These are phyloP conservation scores for Pythium coloratum DNA, from an alignment of 352 stramenopile species.

Conservation along the genomic window DNA sequence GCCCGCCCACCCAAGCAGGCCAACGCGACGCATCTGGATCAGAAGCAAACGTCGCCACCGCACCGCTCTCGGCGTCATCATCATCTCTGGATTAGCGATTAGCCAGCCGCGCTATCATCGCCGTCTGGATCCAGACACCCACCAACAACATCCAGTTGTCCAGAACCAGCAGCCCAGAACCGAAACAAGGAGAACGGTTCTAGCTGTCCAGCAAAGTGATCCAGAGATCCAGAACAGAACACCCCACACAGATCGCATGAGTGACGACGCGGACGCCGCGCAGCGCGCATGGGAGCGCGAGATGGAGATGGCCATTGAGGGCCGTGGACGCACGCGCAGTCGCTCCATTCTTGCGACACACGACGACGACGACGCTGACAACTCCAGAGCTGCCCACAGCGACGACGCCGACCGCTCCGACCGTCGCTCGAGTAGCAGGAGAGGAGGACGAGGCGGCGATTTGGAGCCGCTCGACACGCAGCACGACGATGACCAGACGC, in stretches of 20 bases:
- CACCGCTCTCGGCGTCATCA: background rate
- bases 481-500: background rate
- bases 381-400: conserved; percentile 1
- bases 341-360: conserved; percentile 69
- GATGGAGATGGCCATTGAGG: conserved; percentile 79
- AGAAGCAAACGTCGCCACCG: background rate
- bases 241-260: conserved; percentile 13
- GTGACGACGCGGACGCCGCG: conserved; percentile 47
- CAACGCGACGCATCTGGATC: background rate
- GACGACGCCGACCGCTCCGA: background rate
- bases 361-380: conserved; percentile 28
- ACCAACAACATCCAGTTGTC: conserved; percentile 1
- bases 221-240: background rate
- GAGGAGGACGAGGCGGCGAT: conserved; percentile 17
- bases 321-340: conserved; percentile 71
- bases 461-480: conserved; percentile 12
- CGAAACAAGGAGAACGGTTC: conserved; percentile 1
- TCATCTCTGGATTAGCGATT: background rate
- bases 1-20: conserved; percentile 6
- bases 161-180: background rate
- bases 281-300: conserved; percentile 73
- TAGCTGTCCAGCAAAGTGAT: background rate
- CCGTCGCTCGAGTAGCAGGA: conserved; percentile 6
- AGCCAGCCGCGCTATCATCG: background rate
- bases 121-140: background rate